phyloP scores from a whole-genome alignment of 1,284 basidiomycete species.

The Cystobasidium pallidum region DNA sequence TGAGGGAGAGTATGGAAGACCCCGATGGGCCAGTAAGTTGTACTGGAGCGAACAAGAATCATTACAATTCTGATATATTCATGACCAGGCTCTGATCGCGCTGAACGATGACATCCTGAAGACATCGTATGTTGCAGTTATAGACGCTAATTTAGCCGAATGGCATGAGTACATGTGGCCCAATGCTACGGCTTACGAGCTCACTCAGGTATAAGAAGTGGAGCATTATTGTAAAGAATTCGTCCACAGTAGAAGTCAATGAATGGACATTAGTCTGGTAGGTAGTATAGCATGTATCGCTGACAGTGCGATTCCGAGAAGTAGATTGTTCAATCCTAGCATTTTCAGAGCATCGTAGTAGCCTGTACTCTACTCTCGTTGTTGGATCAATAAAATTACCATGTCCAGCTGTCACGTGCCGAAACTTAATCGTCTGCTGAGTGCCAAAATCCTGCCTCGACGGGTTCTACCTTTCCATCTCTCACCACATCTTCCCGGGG shows the following conservation, averaged over 20 bases:
- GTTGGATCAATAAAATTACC: background rate
- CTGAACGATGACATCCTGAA: slow-evolving; percentile 30
- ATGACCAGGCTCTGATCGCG: slow-evolving; percentile 8
- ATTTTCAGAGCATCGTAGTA: background rate
- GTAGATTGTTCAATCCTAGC: background rate
- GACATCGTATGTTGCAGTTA: background rate
- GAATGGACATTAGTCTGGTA: too few relatives aligned
- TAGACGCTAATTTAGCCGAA: slow-evolving; percentile 15
- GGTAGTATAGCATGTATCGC: too few relatives aligned
- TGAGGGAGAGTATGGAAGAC: slow-evolving; percentile 11
- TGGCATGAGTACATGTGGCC: slow-evolving; percentile 35
- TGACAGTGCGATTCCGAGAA: background rate
- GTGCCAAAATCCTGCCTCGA: slow-evolving; percentile 18
- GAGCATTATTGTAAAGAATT: too few relatives aligned
- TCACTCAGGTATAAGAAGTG: background rate
- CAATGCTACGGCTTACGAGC: slow-evolving; percentile 6
- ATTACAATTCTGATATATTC: background rate
- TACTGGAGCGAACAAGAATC: background rate
- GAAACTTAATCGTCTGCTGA: background rate
- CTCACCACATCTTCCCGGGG: background rate
- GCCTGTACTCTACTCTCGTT: background rate
- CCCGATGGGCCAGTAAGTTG: slow-evolving; percentile 17
- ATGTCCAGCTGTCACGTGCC: background rate
- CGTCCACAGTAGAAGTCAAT: background rate
- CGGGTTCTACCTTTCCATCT: background rate